These are phyloP conservation scores for Solanum raphanifolium DNA, from an alignment of 257 asterid species.

Conservation along the genomic window DNA sequence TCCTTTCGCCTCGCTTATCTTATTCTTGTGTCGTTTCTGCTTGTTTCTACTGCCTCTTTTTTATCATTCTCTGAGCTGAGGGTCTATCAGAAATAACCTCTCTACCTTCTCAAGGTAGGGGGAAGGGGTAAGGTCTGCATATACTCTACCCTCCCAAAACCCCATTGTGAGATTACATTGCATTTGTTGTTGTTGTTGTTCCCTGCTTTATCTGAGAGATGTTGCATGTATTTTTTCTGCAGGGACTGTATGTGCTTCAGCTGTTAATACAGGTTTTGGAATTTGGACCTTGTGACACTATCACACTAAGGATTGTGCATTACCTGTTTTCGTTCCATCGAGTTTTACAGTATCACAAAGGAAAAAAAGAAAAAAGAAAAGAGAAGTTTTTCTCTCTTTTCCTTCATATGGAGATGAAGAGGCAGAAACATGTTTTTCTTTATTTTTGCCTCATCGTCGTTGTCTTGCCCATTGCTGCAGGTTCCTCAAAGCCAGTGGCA, in stretches of 20 bases:
- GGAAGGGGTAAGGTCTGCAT: background rate
- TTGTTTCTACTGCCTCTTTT: background rate
- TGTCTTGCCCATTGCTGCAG: conserved; percentile 1
- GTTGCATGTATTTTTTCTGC: conserved; percentile 17
- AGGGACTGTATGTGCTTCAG: background rate
- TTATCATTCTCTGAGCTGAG: background rate
- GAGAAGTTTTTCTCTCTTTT: background rate
- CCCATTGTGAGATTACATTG: background rate
- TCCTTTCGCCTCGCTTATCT: background rate
- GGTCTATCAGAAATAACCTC: background rate
- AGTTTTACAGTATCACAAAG: background rate
- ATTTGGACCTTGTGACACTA: background rate
- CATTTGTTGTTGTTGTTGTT: background rate
- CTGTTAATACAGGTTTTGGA: background rate
- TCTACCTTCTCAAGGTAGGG: background rate
- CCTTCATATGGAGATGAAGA: conserved; percentile 11
- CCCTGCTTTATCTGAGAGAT: background rate
- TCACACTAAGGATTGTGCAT: background rate
- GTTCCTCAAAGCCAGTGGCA: background rate
- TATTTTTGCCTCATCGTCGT: conserved; percentile 31
- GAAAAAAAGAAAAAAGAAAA: background rate
- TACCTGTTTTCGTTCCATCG: background rate
- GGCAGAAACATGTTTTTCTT: conserved; percentile 27
- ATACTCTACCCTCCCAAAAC: background rate
- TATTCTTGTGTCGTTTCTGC: background rate